Base-by-base conservation (phyloP, 2,329 filamentous ascomycete species). In the Pseudogymnoascus sp. region DNA sequence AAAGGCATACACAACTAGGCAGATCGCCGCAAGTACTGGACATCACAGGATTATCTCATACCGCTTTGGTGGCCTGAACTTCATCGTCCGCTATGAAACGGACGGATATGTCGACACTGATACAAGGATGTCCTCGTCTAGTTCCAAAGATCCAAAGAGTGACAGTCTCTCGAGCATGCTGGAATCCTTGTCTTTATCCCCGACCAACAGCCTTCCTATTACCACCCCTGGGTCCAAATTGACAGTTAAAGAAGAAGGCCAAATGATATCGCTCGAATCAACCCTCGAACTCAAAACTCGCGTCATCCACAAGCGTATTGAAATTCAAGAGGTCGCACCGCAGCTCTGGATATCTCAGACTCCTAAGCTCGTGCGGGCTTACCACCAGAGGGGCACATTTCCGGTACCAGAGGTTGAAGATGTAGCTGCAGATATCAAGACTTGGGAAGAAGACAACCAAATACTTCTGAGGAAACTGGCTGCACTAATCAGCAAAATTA, bases 281-380 rank as follows among this genome's bases (percentile, higher is more conserved):
- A 78, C 72, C 3, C 68, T 80, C 10, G 76, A 80, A 65, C 75
- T 81, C 70, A 80, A 80, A 69, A 80, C 77, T 6, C 73, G 75
- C 1, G 68, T 71, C n/a, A 35, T 41, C 4, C 66, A 71, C 29
- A 76, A 71, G 43, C 68, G 61, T 21, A 65, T 80, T 14, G n/a
- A 64, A 2, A 60, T 79, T 10, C 0, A 65, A 8, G 71, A 78
- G 5, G 67, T 78, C 33, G 71, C 71, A 23, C 64, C 76, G 2
- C 77, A 79, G 68, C 72, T 80, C 23, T 81, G 78, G 78, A 65
- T 73, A 14, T 79, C 76, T 4, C 78, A 80, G 68, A 80, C 78
- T 0, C 74, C 75, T 0, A 78, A 77, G 41, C 75, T 80, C 35
- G 76, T 80, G n/a, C 73, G 74, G 31, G 78, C 76, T 1, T 78